These are phyloP conservation scores for Strigomonas galati DNA, from an alignment of 208 protist genomes.

Conservation along the genomic window DNA sequence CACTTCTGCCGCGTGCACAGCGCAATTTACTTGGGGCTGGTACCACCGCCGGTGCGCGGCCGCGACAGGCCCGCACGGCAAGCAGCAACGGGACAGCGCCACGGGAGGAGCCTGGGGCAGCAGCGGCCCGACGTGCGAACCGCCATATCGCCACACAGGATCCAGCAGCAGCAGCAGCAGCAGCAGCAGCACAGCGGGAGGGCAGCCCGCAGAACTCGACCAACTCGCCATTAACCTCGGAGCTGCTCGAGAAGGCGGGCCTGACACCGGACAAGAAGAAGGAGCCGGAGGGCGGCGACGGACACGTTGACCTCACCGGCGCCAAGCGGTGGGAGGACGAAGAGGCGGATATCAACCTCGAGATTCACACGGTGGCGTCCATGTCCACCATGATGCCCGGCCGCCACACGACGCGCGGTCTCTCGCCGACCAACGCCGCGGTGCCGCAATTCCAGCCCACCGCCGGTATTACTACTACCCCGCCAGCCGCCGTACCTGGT, in stretches of 20 bases:
- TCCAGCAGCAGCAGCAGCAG: neutral
- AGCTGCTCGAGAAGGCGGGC: neutral
- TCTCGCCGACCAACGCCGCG: neutral
- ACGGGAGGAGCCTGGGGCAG: neutral
- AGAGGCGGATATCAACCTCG: slow-evolving; percentile 15
- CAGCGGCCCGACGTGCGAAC: neutral
- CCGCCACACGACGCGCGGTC: neutral
- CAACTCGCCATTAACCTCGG: neutral
- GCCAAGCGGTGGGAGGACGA: slow-evolving; percentile 31
- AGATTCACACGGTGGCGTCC: slow-evolving; percentile 47
- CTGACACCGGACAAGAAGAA: neutral
- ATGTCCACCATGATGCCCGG: slow-evolving; percentile 26
- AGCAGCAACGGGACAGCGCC: neutral
- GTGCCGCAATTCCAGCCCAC: neutral
- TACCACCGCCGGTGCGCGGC: neutral
- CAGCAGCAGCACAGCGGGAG: neutral
- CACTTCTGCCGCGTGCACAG: neutral
- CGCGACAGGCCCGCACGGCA: neutral
- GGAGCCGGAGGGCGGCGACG: slow-evolving; percentile 4
- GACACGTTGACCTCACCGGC: slow-evolving; percentile 24
- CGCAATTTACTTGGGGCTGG: neutral
- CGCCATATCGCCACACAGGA: neutral
- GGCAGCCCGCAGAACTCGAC: neutral
- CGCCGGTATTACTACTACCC: neutral
- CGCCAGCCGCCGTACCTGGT: neutral